Base-by-base conservation (phyloP, 768 basidiomycete genomes). In the Psilocybe sp. region DNA sequence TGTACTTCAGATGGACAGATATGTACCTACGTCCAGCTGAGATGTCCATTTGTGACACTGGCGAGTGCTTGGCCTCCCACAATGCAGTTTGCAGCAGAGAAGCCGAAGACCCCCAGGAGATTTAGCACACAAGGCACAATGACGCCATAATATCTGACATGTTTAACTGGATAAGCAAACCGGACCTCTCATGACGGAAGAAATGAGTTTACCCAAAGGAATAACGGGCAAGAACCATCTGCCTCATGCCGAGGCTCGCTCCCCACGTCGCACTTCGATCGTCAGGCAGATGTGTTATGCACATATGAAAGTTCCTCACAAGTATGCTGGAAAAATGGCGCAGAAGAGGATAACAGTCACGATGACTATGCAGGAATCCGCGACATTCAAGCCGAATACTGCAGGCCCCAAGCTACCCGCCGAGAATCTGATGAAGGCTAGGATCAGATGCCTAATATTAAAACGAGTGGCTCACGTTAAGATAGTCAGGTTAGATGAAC, bases 231-330 rank as follows among this genome's bases (percentile, higher is more conserved):
- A 80, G 76, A 15, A 89, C 79, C 88, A 93, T 90, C 56, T 92
- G 89, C 10, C 92, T 76, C 72, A 92, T 79, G 13, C 92, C 92
- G 0, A 89, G 71, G 60, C 81, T 84, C 0, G 92, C 85, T 10
- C 92, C 90, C 79, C 88, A 91, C n/a, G 85, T 89, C 3, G 72
- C 60, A 23, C 75, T 76, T 43, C 3, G 16, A 31, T 12, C 2
- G 15, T 28, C 2, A 7, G 14, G 20, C 9, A 10, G 31, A 15
- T 33, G 47, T 41, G 28, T 31, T 31, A 15, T 11, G 12, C 18
- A 44, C 33, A 20, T 49, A 18, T 11, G 14, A 51, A 37, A 34
- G 3, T 11, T 10, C 42, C 67, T 42, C 45, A 82, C 80, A 85
- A 65, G 59, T 86, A 87, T 11, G 82, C 81, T 3, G 85, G 84